Base-by-base conservation (phyloP, 768 basidiomycete species). In the Panaeolus papilionaceus region DNA sequence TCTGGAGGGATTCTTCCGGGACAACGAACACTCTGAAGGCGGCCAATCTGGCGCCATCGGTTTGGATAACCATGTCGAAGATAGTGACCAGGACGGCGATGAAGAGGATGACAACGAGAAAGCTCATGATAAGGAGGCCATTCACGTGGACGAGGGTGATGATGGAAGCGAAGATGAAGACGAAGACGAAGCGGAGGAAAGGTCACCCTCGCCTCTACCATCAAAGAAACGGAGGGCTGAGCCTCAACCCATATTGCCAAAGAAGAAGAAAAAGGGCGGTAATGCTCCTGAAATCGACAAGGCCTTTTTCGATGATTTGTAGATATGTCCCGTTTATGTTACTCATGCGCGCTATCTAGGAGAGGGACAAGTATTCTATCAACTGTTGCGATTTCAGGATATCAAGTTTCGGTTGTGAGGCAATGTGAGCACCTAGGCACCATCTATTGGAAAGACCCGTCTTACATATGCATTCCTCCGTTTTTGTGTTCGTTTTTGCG, bases 251-350 rank as follows among this genome's bases (percentile, higher is more conserved):
- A 72, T 89, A 64, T 76, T 76, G 39, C 76, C 79, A 28, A 85
- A 81, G 74, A 85, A 83, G 75, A 85, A 81, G 78, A 86, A 85
- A 75, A 90, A 87, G 75, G 88, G 88, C 26, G 83, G 81, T 70
- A 89, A 91, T 69, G 81, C 85, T 63, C 80, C 88, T 26, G 86
- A 85, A 38, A 84, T 83, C 4, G 86, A 89, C 38, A 81, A 81
- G 10, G 81, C 86, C 20, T 94, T 93, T 77, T 94, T 93, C 72
- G 84, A 86, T 54, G 90, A 84, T 54, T 78, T 94, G 68, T 92
- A 79, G 73, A 76, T 20, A 18, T 8, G n/a, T 61, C 2, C 4
- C n/a, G 12, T 18, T 33, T 42, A 9, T 6, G 23, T 33, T 49
- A 49, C 28, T n/a, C 4, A 28, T 5, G 26, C 45, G 28, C 66